Conservation (phyloP, 2,329 filamentous ascomycete species). For the Metarhizium rileyi region DNA sequence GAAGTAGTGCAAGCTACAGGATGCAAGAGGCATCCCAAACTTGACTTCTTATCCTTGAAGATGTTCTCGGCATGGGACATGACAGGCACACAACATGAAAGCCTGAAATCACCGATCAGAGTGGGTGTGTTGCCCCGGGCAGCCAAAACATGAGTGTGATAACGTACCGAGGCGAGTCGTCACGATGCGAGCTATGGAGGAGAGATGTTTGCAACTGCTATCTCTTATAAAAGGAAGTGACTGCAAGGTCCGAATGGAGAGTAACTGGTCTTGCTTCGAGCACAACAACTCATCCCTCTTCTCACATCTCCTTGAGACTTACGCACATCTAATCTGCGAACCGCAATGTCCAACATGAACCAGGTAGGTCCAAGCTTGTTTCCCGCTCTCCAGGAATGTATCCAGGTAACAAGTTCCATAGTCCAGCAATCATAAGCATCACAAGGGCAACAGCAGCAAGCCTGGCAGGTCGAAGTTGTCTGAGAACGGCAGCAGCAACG, state of each 20-base stretch:
- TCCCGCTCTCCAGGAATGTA: neutral
- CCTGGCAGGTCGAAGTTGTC: neutral
- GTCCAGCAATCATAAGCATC: slow-evolving; percentile 2
- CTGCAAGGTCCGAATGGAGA: neutral
- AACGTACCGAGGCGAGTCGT: neutral
- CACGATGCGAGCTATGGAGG: neutral
- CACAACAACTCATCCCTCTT: neutral
- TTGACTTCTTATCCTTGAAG: neutral
- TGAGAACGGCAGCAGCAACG: neutral
- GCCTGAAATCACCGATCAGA: slow-evolving; percentile 13
- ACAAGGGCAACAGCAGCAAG: slow-evolving; percentile 2
- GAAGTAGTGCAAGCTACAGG: neutral
- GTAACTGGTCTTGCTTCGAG: neutral
- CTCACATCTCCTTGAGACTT: neutral
- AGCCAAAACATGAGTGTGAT: slow-evolving; percentile 8
- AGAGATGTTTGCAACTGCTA: neutral
- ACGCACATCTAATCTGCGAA: neutral
- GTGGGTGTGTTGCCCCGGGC: slow-evolving; percentile 12
- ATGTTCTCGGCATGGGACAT: neutral
- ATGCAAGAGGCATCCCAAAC: neutral
- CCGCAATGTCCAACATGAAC: neutral
- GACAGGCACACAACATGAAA: slow-evolving; percentile 11
- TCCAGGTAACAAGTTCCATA: neutral
- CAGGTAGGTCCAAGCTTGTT: neutral
- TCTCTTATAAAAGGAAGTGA: neutral